Evolutionary conservation across 2,329 filamentous ascomycete species (phyloP), one percentile per base, ranked within the genome.

Genomic region (Massarina eburnea): DNA sequence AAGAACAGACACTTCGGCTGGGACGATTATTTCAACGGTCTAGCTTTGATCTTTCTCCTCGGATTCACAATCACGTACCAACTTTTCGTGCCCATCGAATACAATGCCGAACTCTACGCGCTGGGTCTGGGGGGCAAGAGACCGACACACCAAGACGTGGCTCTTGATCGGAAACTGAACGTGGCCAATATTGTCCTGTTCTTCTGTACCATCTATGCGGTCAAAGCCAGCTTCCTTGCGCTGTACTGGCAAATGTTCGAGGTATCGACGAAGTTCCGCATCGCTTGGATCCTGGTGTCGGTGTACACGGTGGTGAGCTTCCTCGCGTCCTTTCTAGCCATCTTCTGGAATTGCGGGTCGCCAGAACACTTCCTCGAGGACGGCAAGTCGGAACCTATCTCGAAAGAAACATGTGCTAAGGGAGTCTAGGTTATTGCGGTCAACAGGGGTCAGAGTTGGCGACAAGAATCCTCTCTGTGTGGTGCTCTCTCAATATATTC

Each of bases 11-110:
- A 37, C 7, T 26, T 54, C 15, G 18, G 24, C 21, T 54, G 39
- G 35, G 48, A 51, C 37, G 51, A 54, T 29, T 36, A 35, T 14
- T 43, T 54, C 34, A 54, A 54, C 36, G 48, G 41, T 7, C 5
- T 48, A 4, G 48, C 48, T 3, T 21, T 45, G 19, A 21, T 45
- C 3, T 37, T 46, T 24, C 38, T 51, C 10, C 5, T 54, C 27
- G 45, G 32, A 14, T 51, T 37, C 27, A 49, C 27, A 9, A 39
- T 41, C n/a, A 49, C 37, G 2, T 44, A 42, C 33, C 39, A 48
- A 19, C 12, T 47, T 8, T 48, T 39, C 26, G 39, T 42, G 3
- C 42, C 48, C n/a, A 32, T 22, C 9, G 45, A 54, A 3, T 51
- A 48, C 40, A 41, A 43, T 17, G 37, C 41, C 14, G 36, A 46